A percentile compares a stretch with the other conserved stretches of the same genome.
phyloP scores from a whole-genome alignment of 768 basidiomycete genomes.

The Tylopilus plumbeoviolaceoides region DNA sequence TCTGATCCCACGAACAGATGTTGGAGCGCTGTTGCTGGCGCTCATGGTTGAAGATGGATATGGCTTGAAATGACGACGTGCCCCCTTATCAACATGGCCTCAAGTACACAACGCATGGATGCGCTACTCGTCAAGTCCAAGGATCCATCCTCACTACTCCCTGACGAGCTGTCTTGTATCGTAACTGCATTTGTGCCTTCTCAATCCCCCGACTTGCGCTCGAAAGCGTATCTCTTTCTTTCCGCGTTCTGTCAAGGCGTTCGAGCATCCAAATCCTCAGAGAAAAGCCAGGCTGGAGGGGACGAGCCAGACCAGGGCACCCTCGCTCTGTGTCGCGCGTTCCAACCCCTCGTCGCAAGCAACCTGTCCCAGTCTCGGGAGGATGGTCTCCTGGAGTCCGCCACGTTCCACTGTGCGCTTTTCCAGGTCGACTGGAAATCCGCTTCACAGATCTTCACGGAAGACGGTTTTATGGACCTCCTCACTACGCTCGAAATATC shows the following conservation, averaged over 20 bases:
- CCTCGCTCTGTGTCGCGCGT: slow-evolving; percentile 43
- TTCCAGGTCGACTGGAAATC: slow-evolving; percentile 78
- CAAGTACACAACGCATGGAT: no score
- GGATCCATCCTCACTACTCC: slow-evolving; percentile 37
- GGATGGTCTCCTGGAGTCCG: slow-evolving; percentile 44
- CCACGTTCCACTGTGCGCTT: slow-evolving; percentile 70
- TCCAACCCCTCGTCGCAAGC: slow-evolving; percentile 47
- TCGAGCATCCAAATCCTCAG: slow-evolving; percentile 35
- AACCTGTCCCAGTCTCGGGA: slow-evolving; percentile 57
- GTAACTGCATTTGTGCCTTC: slow-evolving; percentile 50
- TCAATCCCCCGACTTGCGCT: slow-evolving; percentile 41
- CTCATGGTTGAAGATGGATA: slow-evolving; percentile 14
- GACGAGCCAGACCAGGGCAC: slow-evolving; percentile 45
- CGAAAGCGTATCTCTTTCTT: slow-evolving; percentile 68
- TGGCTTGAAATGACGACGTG: no score
- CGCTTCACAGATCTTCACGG: slow-evolving; percentile 60
- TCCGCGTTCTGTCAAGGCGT: slow-evolving; percentile 65
- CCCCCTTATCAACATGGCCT: no score
- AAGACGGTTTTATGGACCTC: slow-evolving; percentile 59
- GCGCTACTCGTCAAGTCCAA: slow-evolving; percentile 31
- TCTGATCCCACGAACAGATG: slow-evolving; percentile 10
- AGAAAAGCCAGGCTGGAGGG: slow-evolving; percentile 32
- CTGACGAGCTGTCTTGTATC: slow-evolving; percentile 53
- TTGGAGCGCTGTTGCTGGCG: slow-evolving; percentile 5
- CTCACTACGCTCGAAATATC: slow-evolving; percentile 65